phyloP scores from a whole-genome alignment of 2,329 filamentous ascomycete genomes.

The Teratosphaeria epicoccoides region DNA sequence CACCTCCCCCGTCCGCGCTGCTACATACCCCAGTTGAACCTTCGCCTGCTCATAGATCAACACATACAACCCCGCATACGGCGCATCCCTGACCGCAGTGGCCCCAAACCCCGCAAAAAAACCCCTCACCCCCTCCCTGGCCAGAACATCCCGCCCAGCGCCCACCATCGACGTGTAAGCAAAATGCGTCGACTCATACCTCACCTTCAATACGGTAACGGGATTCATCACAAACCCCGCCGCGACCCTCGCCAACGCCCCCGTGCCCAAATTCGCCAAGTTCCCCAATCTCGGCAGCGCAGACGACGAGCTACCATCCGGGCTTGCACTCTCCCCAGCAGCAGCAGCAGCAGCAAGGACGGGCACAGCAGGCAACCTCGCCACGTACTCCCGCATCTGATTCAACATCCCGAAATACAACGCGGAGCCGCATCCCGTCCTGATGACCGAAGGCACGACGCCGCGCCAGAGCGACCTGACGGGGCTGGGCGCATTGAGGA shows the following conservation, averaged over 20 bases:
- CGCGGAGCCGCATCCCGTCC: slow-evolving; percentile 84
- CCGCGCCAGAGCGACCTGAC: slow-evolving; percentile 80
- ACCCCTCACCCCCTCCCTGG: slow-evolving; percentile 62
- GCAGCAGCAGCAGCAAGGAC: slow-evolving; percentile 2
- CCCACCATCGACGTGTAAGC: slow-evolving; percentile 64
- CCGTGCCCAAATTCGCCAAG: slow-evolving; percentile 73
- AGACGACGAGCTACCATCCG: slow-evolving; percentile 42
- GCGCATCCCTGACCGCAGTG: slow-evolving; percentile 87
- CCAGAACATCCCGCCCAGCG: slow-evolving; percentile 64
- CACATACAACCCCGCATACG: slow-evolving; percentile 90
- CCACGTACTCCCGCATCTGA: slow-evolving; percentile 35
- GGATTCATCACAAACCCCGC: slow-evolving; percentile 92
- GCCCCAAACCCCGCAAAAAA: slow-evolving; percentile 93
- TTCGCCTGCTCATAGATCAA: slow-evolving; percentile 86
- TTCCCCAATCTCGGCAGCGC: slow-evolving; percentile 74
- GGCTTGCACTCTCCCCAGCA: neutral
- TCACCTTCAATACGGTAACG: slow-evolving; percentile 90
- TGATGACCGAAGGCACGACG: slow-evolving; percentile 80
- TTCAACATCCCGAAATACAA: slow-evolving; percentile 91
- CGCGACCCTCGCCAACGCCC: slow-evolving; percentile 70
- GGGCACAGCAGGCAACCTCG: slow-evolving; percentile 16
- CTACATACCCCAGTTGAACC: slow-evolving; percentile 40
- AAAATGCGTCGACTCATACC: slow-evolving; percentile 85
- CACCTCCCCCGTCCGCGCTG: neutral
- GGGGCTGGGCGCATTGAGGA: slow-evolving; percentile 55